A percentile compares a stretch with the other conserved stretches of the same genome.
Evolutionary conservation across 2,329 filamentous ascomycete species (phyloP).

Genomic region (Chrysosporium keratinophilum): DNA sequence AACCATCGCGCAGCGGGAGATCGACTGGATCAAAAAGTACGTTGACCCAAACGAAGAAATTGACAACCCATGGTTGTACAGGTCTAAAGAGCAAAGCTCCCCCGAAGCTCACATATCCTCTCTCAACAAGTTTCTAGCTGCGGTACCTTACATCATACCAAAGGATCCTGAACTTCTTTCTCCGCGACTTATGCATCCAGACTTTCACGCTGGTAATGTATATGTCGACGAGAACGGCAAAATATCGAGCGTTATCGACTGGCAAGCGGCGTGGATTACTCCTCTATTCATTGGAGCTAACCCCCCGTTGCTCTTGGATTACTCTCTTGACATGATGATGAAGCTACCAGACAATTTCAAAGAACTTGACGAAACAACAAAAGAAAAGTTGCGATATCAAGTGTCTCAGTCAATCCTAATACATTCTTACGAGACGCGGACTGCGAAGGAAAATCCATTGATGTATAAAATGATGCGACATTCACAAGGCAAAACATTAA

Average conservation of each 20-base stretch:
- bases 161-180: constrained; percentile 18
- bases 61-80: too few species aligned
- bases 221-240: constrained; percentile 26
- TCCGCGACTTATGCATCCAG: constrained; percentile 32
- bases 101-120: constrained; percentile 25
- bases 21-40: constrained; percentile 24
- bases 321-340: constrained; percentile 22
- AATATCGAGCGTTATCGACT: constrained; percentile 31
- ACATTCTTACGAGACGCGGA: constrained; percentile 6
- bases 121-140: constrained; percentile 25
- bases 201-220: constrained; percentile 33
- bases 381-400: background rate
- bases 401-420: background rate
- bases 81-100: constrained; percentile 18
- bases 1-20: constrained; percentile 26
- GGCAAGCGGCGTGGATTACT: background rate
- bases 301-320: constrained; percentile 14
- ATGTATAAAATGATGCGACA: background rate
- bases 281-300: constrained; percentile 6
- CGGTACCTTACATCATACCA: constrained; percentile 25
- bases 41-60: background rate
- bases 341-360: constrained; percentile 20
- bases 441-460: constrained; percentile 1
- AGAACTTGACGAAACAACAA: constrained; percentile 8
- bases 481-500: constrained; percentile 15